Evolutionary conservation across 768 basidiomycete genomes (phyloP).

Genomic region (Hemileccinum rubropunctum): DNA sequence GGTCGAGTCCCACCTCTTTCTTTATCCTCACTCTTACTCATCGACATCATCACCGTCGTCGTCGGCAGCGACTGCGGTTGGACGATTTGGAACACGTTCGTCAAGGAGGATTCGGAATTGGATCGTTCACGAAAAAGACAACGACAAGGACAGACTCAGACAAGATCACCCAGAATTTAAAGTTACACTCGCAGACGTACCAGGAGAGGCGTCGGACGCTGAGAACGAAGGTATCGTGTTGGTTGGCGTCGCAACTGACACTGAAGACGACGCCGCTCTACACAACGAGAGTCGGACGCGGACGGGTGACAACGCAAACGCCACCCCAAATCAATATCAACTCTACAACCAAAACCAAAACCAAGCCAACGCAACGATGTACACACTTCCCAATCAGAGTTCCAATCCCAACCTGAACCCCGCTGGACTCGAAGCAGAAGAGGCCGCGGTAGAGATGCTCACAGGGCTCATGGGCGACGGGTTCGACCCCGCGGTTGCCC

Average conservation of each 20-base stretch:
- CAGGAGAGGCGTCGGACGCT: too few species aligned
- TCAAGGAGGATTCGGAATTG: slow-evolving; percentile 16
- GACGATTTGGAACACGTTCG: background rate
- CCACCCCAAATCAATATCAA: too few species aligned
- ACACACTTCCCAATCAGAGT: slow-evolving; percentile 12
- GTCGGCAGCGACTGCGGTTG: too few species aligned
- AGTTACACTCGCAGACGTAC: too few species aligned
- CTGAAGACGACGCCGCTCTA: too few species aligned
- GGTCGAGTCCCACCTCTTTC: slow-evolving; percentile 18
- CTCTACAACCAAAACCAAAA: background rate
- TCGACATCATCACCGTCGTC: background rate
- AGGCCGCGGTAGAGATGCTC: slow-evolving; percentile 33
- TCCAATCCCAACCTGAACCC: too few species aligned
- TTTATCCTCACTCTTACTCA: slow-evolving; percentile 1
- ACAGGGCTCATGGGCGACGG: slow-evolving; percentile 39
- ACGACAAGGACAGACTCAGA: background rate
- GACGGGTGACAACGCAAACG: too few species aligned
- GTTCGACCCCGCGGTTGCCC: slow-evolving; percentile 45
- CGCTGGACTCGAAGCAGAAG: slow-evolving; percentile 24
- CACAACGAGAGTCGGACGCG: too few species aligned
- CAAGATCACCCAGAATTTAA: too few species aligned
- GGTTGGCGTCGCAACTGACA: too few species aligned
- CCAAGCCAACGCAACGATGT: slow-evolving; percentile 12
- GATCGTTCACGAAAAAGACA: slow-evolving; percentile 7
- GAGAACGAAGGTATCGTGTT: too few species aligned